These are phyloP conservation scores for Leptographium lundbergii DNA, from an alignment of 2,329 filamentous ascomycete species.

Conservation along the genomic window DNA sequence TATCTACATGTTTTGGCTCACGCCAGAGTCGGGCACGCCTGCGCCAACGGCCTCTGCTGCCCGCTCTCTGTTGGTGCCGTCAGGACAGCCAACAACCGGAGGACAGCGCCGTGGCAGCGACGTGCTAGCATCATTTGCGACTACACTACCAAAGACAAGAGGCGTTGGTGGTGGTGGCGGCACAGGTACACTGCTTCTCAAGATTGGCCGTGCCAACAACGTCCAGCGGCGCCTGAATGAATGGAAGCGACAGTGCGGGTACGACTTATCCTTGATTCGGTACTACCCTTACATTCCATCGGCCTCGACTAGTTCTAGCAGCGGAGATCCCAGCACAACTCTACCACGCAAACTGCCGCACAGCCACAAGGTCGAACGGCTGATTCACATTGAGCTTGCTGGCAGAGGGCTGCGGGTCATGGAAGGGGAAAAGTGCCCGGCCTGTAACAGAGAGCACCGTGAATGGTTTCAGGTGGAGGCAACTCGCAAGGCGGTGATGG, in stretches of 20 bases:
- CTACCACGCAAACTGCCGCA: slow-evolving; percentile 64
- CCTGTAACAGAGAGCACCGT: slow-evolving; percentile 73
- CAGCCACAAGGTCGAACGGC: slow-evolving; percentile 73
- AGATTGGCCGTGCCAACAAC: slow-evolving; percentile 60
- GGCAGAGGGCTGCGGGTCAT: slow-evolving; percentile 41
- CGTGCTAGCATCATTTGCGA: slow-evolving; percentile 38
- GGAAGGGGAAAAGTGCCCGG: slow-evolving; percentile 48
- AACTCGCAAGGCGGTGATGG: slow-evolving; percentile 53
- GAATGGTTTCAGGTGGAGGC: slow-evolving; percentile 95
- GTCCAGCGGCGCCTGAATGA: slow-evolving; percentile 85
- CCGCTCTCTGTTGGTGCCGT: slow-evolving; percentile 43
- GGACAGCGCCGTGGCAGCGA: slow-evolving; percentile 35
- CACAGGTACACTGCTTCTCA: slow-evolving; percentile 31
- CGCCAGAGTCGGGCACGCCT: slow-evolving; percentile 45
- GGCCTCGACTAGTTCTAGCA: slow-evolving; percentile 14
- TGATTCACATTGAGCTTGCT: slow-evolving; percentile 83
- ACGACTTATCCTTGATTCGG: slow-evolving; percentile 74
- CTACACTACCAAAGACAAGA: slow-evolving; percentile 6
- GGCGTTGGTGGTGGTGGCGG: slow-evolving; percentile 8
- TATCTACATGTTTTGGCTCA: slow-evolving; percentile 99
- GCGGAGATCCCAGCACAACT: neutral
- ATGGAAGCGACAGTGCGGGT: slow-evolving; percentile 87
- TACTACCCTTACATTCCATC: slow-evolving; percentile 75
- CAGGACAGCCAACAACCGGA: slow-evolving; percentile 21
- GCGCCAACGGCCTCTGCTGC: slow-evolving; percentile 46